These are phyloP conservation scores for Malus asiatica DNA, from an alignment of 306 rosid species.

Conservation along the genomic window DNA sequence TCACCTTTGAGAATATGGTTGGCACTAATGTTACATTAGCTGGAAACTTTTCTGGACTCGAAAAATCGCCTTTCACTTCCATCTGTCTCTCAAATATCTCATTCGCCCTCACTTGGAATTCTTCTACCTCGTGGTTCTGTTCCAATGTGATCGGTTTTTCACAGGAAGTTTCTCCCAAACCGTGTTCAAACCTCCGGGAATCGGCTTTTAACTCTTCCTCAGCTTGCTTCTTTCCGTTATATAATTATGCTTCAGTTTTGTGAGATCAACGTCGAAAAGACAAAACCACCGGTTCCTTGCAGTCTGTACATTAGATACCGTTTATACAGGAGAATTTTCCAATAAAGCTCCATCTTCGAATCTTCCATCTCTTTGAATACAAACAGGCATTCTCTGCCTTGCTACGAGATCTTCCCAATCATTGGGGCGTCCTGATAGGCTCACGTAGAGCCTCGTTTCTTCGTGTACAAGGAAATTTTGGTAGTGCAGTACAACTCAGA, in stretches of 20 bases:
- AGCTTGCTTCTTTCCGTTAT: constrained; percentile 18
- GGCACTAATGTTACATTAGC: constrained; percentile 40
- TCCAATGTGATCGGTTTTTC: constrained; percentile 38
- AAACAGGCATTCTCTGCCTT: not conserved
- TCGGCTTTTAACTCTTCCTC: constrained; percentile 20
- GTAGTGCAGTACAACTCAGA: not conserved
- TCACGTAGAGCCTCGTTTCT: not conserved
- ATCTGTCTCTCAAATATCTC: constrained; percentile 47
- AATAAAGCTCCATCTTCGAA: constrained; percentile 10
- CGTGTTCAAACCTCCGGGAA: constrained; percentile 38
- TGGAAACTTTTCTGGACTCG: constrained; percentile 50
- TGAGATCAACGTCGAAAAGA: constrained; percentile 16
- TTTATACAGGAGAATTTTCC: constrained; percentile 34
- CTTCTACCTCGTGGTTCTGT: constrained; percentile 47
- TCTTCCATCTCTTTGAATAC: not conserved
- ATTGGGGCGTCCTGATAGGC: not conserved
- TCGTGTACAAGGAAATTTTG: constrained; percentile 15
- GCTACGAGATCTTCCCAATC: not conserved
- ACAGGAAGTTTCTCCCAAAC: constrained; percentile 31
- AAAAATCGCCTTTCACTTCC: constrained; percentile 30
- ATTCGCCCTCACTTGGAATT: constrained; percentile 21
- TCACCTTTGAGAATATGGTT: constrained; percentile 36
- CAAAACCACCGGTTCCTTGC: constrained; percentile 28
- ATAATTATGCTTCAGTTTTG: constrained; percentile 20
- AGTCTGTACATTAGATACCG: constrained; percentile 43